phyloP scores from a whole-genome alignment of 306 rosid species.

The Datisca glomerata region DNA sequence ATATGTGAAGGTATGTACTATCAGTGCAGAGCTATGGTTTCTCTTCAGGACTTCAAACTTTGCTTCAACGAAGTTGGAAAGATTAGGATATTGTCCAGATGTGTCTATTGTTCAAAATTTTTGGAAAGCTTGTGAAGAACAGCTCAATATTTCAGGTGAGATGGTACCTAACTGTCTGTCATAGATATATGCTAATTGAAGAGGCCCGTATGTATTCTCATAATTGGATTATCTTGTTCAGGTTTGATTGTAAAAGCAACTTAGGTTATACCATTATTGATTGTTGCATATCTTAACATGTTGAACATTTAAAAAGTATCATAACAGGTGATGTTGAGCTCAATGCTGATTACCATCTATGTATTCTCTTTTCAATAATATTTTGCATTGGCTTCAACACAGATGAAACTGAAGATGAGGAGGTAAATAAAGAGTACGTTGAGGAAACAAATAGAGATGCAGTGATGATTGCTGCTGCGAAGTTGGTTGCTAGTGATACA shows the following conservation, averaged over 20 bases:
- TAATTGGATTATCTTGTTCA: too few relatives aligned
- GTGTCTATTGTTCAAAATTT: slow-evolving; percentile 38
- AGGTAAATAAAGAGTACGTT: slow-evolving; percentile 49
- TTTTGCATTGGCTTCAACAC: slow-evolving; percentile 15
- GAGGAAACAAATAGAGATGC: slow-evolving; percentile 75
- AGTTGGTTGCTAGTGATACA: slow-evolving; percentile 44
- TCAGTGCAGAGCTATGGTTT: slow-evolving; percentile 59
- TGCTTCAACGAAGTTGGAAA: slow-evolving; percentile 50
- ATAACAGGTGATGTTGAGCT: too few relatives aligned
- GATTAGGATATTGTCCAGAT: slow-evolving; percentile 59
- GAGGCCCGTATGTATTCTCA: too few relatives aligned
- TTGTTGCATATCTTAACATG: too few relatives aligned
- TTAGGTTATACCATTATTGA: too few relatives aligned
- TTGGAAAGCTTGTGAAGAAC: slow-evolving; percentile 75
- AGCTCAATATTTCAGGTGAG: slow-evolving; percentile 64
- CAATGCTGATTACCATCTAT: too few relatives aligned
- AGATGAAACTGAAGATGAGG: slow-evolving; percentile 88
- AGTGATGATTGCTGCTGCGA: slow-evolving; percentile 67
- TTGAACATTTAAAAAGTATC: too few relatives aligned
- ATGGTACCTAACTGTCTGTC: too few relatives aligned
- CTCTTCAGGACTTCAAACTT: slow-evolving; percentile 36
- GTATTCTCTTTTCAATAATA: too few relatives aligned
- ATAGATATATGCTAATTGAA: too few relatives aligned
- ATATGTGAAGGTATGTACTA: slow-evolving; percentile 53
- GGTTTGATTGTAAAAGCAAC: too few relatives aligned